Evolutionary conservation across 106 monocot genomes (phyloP), one percentile per base, ranked within the genome.

Genomic region (Dendrobium nobile): DNA sequence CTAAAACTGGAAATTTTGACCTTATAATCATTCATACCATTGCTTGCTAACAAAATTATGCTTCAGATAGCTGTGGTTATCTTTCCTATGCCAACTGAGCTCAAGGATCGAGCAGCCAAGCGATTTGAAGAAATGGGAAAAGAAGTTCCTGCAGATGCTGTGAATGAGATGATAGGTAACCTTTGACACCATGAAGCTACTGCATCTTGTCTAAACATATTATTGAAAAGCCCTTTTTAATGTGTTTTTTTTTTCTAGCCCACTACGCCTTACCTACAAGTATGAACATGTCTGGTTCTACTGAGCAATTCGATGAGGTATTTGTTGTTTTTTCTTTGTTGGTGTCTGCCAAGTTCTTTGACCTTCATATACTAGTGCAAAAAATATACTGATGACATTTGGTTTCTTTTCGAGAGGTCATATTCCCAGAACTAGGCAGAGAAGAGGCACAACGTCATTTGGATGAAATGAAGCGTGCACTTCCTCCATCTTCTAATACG

Each of bases 101-200:
- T 90, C 15, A 90, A 85, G 77, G 37, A 19, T 81, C 79, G 93
- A 9, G 84, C 93, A 79, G 70, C 64, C 4, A 88, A 82, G 56
- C 80, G 88, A 44, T 90, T 84, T 80, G 85, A 80, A 58, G 93
- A 90, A 84, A 90, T 93, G 93, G 93, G 93, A 24, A 93, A 93
- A 84, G 93, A 93, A 16, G 93, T 93, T 37, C 93, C 93, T 86
- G 85, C 88, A 61, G 88, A 93, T 41, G 93, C 93, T 28, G 90
- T 93, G 22, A 89, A 87, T 84, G 87, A 93, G 64, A 93, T 93
- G 93, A 77, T 89, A 82, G 93, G 93, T 93, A 84, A 41, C 18
- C 67, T 33, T 48, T 47, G 74, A 26, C 10, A 48, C 19, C 9
- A 26, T 48, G 76, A 51, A 48, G 74, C 74, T 74, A 20, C 19